Base-by-base conservation (phyloP, 2,329 filamentous ascomycete species). In the Ceratocystis eucalypticola region DNA sequence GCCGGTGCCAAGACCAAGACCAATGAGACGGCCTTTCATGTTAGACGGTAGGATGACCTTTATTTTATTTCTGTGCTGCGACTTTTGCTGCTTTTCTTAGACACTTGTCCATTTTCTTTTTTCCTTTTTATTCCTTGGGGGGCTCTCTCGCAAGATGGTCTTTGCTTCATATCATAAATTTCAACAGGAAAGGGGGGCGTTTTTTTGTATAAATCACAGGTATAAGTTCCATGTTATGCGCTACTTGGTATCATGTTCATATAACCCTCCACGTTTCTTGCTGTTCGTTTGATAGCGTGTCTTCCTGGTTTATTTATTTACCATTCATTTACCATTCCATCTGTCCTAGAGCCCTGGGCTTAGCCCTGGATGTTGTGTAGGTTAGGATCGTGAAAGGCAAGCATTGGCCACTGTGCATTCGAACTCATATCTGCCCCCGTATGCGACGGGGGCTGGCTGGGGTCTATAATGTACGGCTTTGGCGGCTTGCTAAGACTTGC, bases 401-500 rank as follows among this genome's bases (percentile, higher is more conserved):
- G 48, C 46, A 66, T 45, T 30, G 65, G 65, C 65, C 61, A 63
- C 22, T 50, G 57, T 7, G 55, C 8, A 6, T 33, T 17, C 22
- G 37, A 6, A 30, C 46, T 17, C n/a, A 45, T 15, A 48, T 61
- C 20, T 28, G 28, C 28, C 17, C 6, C 2, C 10, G 10, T 50
- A 20, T 28, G 28, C 7, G 62, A 4, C 17, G 15, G 15, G 17
- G 45, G 25, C 45, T 22, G 15, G 33, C n/a, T 25, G n/a, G 45
- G 50, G 22, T 63, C 22, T 12, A n/a, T 53, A 10, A 15, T 59
- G 37, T 66, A 30, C 6, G 41, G n/a, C 48, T 30, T 55, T 3
- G 41, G 15, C n/a, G 53, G 28, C 5, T 37, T 50, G 30, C 44
- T 67, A 7, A 67, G 25, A 6, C 30, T 46, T 30, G 50, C 22